Percentiles rank a stretch among this genome's conserved stretches.
Evolutionary conservation across 2,329 filamentous ascomycete species (phyloP).

Genomic region (Penicillium hesseltinei): DNA sequence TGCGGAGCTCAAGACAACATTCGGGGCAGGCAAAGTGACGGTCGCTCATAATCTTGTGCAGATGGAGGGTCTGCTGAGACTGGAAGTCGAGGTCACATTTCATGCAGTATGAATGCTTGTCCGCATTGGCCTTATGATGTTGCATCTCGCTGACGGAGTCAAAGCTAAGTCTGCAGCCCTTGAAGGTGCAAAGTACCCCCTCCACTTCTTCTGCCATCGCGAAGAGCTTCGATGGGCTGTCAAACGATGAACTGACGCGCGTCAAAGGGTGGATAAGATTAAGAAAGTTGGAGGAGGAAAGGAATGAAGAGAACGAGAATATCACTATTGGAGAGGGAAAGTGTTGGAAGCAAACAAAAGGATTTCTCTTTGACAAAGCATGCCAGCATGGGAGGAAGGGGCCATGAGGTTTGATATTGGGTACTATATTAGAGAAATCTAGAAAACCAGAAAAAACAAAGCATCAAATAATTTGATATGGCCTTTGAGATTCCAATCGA

Average conservation of each 20-base stretch:
- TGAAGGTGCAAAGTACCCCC: constrained; percentile 46
- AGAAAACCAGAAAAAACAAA: neutral
- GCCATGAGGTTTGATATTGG: neutral
- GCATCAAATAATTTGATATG: neutral
- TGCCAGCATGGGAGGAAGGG: neutral
- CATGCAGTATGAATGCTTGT: constrained; percentile 42
- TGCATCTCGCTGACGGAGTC: constrained; percentile 47
- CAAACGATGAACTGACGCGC: neutral
- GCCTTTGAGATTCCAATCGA: neutral
- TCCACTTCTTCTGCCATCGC: neutral
- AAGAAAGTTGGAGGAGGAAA: neutral
- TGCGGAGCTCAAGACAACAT: constrained; percentile 57
- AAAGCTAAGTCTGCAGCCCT: constrained; percentile 49
- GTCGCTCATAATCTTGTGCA: constrained; percentile 50
- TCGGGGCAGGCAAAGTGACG: constrained; percentile 56
- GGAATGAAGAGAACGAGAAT: neutral
- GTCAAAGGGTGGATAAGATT: neutral
- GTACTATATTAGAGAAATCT: neutral
- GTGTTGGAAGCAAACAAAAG: neutral
- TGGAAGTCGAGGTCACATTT: constrained; percentile 48
- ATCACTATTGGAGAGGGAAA: neutral
- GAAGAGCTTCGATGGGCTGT: neutral
- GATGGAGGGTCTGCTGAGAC: constrained; percentile 44
- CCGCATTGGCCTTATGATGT: constrained; percentile 50
- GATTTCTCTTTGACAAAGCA: neutral